Percentiles rank a stretch among this genome's conserved stretches.
phyloP scores from a whole-genome alignment of 257 asterid genomes.

The Thymus quinquecostatus region DNA sequence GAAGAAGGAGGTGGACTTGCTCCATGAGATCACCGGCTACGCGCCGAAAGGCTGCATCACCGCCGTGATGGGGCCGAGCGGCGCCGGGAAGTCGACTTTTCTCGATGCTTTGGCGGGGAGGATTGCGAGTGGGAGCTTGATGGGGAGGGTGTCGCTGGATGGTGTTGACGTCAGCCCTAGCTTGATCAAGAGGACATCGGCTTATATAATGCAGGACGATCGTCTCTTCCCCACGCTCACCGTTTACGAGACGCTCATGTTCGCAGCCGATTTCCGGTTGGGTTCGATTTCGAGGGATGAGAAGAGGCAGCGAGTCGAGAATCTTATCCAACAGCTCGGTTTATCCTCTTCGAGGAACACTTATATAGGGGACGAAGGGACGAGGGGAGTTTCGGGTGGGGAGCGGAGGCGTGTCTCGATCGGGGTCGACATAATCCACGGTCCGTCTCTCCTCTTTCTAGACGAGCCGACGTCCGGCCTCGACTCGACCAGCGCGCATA shows the following conservation, averaged over 20 bases:
- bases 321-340: constrained; percentile 70
- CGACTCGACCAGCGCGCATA: constrained; percentile 88
- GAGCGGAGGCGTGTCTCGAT: constrained; percentile 89
- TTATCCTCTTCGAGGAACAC: constrained; percentile 70
- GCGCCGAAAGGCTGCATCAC: constrained; percentile 84
- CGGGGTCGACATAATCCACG: constrained; percentile 86
- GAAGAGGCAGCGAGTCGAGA: constrained; percentile 61
- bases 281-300: constrained; percentile 54
- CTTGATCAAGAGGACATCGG: constrained; percentile 57
- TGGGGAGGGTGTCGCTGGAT: constrained; percentile 62
- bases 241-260: constrained; percentile 83
- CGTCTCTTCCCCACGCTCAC: constrained; percentile 81
- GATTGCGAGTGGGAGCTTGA: constrained; percentile 76
- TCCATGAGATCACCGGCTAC: constrained; percentile 69
- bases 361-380: constrained; percentile 92
- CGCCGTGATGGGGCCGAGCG: constrained; percentile 94
- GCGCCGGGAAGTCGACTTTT: constrained; percentile 86
- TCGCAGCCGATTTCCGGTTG: constrained; percentile 78
- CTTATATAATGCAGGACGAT: constrained; percentile 77
- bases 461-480: constrained; percentile 93
- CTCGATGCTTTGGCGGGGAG: constrained; percentile 81
- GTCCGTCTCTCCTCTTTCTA: constrained; percentile 71
- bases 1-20: constrained; percentile 60
- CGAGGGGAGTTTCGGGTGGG: constrained; percentile 85
- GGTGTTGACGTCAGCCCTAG: constrained; percentile 67